Evolutionary conservation across 345 rosid species (phyloP).

Genomic region (Capsella bursapastoris): DNA sequence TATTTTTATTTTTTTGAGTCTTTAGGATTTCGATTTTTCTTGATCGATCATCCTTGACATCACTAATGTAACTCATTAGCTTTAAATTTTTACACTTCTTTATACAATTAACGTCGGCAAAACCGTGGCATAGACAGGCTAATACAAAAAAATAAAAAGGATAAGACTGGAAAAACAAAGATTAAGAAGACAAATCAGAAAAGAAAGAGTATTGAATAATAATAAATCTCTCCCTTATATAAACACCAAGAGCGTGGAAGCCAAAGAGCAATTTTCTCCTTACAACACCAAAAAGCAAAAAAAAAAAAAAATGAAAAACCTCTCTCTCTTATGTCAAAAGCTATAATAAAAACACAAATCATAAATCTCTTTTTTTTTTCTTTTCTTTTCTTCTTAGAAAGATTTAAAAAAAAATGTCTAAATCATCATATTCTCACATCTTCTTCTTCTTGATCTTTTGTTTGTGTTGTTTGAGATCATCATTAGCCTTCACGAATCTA

Average conservation of each 20-base stretch:
- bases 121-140: not conserved
- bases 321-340: slow-evolving; percentile 28
- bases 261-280: slow-evolving; percentile 40
- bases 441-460: slow-evolving; percentile 20
- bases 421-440: slow-evolving; percentile 18
- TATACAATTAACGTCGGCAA: not conserved
- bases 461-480: slow-evolving; percentile 26
- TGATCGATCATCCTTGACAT: not conserved
- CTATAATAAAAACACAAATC: slow-evolving; percentile 1
- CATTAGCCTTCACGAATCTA: slow-evolving; percentile 56
- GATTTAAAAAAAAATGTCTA: slow-evolving; percentile 1
- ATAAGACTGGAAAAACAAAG: slow-evolving; percentile 20
- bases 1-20: no score
- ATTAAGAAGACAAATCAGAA: slow-evolving; percentile 11
- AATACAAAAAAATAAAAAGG: slow-evolving; percentile 2
- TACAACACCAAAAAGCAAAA: not conserved
- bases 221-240: slow-evolving; percentile 5
- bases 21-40: not conserved
- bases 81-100: not conserved
- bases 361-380: not conserved
- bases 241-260: slow-evolving; percentile 43
- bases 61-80: not conserved
- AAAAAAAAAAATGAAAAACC: not conserved
- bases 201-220: slow-evolving; percentile 23
- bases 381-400: not conserved